Base-by-base conservation (phyloP, 768 basidiomycete genomes). In the Mrakia gelida region DNA sequence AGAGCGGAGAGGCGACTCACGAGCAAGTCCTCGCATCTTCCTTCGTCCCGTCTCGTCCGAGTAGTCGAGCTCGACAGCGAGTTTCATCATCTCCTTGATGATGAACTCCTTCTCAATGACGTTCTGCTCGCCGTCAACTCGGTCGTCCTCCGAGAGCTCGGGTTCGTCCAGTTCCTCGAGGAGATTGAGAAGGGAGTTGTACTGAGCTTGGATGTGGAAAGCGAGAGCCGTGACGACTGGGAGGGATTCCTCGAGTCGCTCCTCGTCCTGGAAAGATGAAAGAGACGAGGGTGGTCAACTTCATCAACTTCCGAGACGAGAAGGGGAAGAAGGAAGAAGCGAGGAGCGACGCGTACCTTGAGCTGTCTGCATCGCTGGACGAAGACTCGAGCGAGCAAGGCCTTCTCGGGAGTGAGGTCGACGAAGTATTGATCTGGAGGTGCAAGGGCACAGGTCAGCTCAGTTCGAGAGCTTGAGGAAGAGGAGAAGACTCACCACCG, bases 21-120 rank as follows among this genome's bases (percentile, higher is more conserved):
- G 90, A 81, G 95, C 89, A 45, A 95, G 89, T 71, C 89, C 87
- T 81, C 92, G 92, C 91, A 95, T 94, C 84, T 92, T 92, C 78
- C 94, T 85, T 78, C 94, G 85, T 5, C 96, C 95, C 78, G 92
- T 92, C 84, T 97, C 94, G 85, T 98, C 96, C 0, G 90, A 89
- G 81, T 95, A 98, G 84, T 98, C 95, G 38, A 94, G 86, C 79
- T 91, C 88, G 4, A 91, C 87, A 0, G 92, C 92, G 43, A 96
- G 85, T 80, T 87, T 88, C 32, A 97, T 87, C 83, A 98, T 87
- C 84, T 98, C 93, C 0, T 89, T 87, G n/a, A 96, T 87, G 10
- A 94, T 85, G 76, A 92, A 90, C 81, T 91, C 90, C 52, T 86
- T 87, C 38, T 88, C 87, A 5, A 86, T 85, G 72, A 82, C 81